Evolutionary conservation across 2,329 filamentous ascomycete genomes (phyloP), one percentile per base, ranked within the genome.

Genomic region (Teratosphaeria destructans): DNA sequence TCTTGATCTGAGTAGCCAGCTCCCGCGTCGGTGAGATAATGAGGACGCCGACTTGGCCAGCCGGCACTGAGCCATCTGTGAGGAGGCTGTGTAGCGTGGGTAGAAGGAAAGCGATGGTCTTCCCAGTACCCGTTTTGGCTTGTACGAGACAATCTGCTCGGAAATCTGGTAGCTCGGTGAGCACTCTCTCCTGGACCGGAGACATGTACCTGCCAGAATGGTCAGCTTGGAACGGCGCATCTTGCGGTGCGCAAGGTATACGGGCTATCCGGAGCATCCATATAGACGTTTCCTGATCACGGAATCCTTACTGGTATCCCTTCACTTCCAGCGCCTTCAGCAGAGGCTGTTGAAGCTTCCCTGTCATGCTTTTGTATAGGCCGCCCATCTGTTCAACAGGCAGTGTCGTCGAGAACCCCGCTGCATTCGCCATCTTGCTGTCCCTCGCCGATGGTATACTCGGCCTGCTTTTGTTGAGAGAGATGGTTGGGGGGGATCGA

Each of bases 101-200:
- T 57, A 96, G 84, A 7, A 99, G 76, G 70, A 94, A 97, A 0
- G 93, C 92, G 0, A 89, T 90, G 0, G 94, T 99, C 79, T 99
- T 99, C 56, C 94, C 94, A 19, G 93, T 97, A 26, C 94, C 93
- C 93, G 63, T 69, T 76, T 91, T 96, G 60, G 93, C 94, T 63
- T 82, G 80, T 35, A 81, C 81, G 37, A 82, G 75, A 62, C 79
- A 81, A 65, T 82, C 80, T 54, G 76, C 76, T 47, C 74, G 74
- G 68, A 77, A 76, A 47, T 68, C 73, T 7, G 79, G 79, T 29
- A 83, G 72, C 61, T 81, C 76, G 2, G 72, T 77, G 59, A 83
- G 70, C 5, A 82, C 79, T 66, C 78, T 78, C 56, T 80, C 75
- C 64, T 83, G 81, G 12, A 83, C 81, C 2, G 80, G 78, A 2